These are phyloP conservation scores for Debaryomyces sp. DNA, from an alignment of 1,139 yeast species.

Conservation along the genomic window DNA sequence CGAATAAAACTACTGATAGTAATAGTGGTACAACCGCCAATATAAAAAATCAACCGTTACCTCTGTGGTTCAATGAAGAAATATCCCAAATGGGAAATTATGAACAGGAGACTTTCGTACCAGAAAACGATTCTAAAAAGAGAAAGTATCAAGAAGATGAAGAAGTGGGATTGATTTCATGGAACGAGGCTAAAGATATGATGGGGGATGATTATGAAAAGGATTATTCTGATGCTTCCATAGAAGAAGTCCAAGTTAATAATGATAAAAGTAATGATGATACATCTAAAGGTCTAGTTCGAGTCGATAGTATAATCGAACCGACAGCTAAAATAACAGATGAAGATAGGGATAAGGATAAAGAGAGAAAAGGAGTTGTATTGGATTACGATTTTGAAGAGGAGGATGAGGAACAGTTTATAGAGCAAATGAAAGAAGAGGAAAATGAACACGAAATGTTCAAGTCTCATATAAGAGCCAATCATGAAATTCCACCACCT, in stretches of 20 bases:
- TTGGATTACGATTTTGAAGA: slow-evolving; percentile 71
- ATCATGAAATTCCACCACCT: slow-evolving; percentile 22
- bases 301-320: not conserved
- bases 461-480: slow-evolving; percentile 46
- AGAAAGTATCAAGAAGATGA: slow-evolving; percentile 41
- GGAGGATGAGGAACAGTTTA: slow-evolving; percentile 71
- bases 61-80: slow-evolving; percentile 22
- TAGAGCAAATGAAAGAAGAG: slow-evolving; percentile 66
- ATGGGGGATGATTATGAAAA: slow-evolving; percentile 18
- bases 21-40: not conserved
- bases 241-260: slow-evolving; percentile 9
- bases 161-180: slow-evolving; percentile 51
- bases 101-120: slow-evolving; percentile 2
- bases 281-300: not conserved
- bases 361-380: slow-evolving; percentile 19
- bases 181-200: slow-evolving; percentile 46
- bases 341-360: not conserved
- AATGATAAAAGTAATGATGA: slow-evolving; percentile 3
- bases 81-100: slow-evolving; percentile 9
- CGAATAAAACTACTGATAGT: not conserved
- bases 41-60: slow-evolving; percentile 11
- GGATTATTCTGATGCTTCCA: slow-evolving; percentile 2
- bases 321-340: not conserved
- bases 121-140: slow-evolving; percentile 5
- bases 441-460: slow-evolving; percentile 72